Conservation (phyloP, 805 yeast species). For the Maudiozyma bulderi region DNA sequence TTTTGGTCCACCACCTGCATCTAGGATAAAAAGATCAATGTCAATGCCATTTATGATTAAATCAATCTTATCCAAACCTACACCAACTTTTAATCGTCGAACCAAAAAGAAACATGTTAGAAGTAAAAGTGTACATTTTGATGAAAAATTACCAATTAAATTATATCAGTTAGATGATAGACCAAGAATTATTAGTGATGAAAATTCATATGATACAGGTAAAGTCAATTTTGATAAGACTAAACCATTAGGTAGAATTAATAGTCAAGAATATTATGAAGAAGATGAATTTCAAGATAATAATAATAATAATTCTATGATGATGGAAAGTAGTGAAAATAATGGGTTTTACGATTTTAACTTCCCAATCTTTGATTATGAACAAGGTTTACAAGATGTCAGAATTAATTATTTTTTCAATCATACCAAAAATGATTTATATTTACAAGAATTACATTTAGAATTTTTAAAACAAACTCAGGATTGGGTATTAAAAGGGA, state of each 20-base stretch:
- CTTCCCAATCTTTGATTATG: slow-evolving; percentile 19
- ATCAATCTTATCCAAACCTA: background rate
- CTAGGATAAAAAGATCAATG: slow-evolving; percentile 19
- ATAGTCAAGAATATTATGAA: background rate
- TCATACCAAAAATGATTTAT: slow-evolving; percentile 11
- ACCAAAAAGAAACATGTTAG: slow-evolving; percentile 16
- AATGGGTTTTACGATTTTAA: slow-evolving; percentile 22
- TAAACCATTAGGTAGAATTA: slow-evolving; percentile 5
- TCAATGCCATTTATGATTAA: slow-evolving; percentile 35
- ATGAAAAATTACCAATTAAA: slow-evolving; percentile 54
- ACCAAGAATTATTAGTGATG: slow-evolving; percentile 53
- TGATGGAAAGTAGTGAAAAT: slow-evolving; percentile 13
- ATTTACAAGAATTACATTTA: slow-evolving; percentile 16
- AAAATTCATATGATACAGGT: slow-evolving; percentile 1
- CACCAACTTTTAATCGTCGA: background rate
- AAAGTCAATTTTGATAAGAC: slow-evolving; percentile 7
- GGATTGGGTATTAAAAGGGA: slow-evolving; percentile 4
- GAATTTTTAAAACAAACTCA: slow-evolving; percentile 4
- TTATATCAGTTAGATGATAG: slow-evolving; percentile 65
- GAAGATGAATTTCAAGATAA: background rate
- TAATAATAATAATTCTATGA: slow-evolving; percentile 10
- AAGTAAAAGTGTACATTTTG: slow-evolving; percentile 75
- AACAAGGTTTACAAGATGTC: slow-evolving; percentile 15
- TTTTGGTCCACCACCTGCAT: slow-evolving; percentile 4
- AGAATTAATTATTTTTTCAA: slow-evolving; percentile 22